phyloP scores from a whole-genome alignment of 441 rosid genomes.

The Corymbia citriodora region DNA sequence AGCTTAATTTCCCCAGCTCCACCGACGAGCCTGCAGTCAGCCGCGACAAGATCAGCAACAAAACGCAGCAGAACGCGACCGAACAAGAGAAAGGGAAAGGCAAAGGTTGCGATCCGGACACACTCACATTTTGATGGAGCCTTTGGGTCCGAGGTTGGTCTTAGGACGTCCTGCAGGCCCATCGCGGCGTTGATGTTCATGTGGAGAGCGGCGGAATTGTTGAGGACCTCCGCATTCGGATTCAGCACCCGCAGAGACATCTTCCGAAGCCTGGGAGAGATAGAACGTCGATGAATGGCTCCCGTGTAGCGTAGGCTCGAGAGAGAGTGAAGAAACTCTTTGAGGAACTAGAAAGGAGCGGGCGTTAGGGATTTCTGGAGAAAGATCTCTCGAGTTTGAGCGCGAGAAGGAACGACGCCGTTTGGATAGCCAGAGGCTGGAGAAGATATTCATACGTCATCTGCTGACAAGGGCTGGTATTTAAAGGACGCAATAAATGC shows the following conservation, averaged over 20 bases:
- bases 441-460: too few relatives aligned
- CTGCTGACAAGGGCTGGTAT: too few relatives aligned
- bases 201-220: conserved; percentile 98
- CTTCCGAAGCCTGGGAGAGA: conserved; percentile 2
- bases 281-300: background rate
- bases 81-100: background rate
- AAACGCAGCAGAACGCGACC: background rate
- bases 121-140: conserved; percentile 89
- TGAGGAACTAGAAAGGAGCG: background rate
- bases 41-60: background rate
- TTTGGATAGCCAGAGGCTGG: background rate
- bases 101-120: background rate
- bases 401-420: background rate
- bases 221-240: conserved; percentile 96
- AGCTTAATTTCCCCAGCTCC: conserved; percentile 97
- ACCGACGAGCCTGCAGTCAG: conserved; percentile 73
- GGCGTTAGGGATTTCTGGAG: background rate
- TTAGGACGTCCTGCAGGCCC: conserved; percentile 94
- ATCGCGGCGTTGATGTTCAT: conserved; percentile 98
- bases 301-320: background rate
- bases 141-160: conserved; percentile 92
- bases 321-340: background rate
- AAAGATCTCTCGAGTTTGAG: background rate
- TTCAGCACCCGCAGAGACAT: conserved; percentile 92
- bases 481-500: too few relatives aligned